Conservation (phyloP, 805 yeast species). For the Ogataea angusta region DNA sequence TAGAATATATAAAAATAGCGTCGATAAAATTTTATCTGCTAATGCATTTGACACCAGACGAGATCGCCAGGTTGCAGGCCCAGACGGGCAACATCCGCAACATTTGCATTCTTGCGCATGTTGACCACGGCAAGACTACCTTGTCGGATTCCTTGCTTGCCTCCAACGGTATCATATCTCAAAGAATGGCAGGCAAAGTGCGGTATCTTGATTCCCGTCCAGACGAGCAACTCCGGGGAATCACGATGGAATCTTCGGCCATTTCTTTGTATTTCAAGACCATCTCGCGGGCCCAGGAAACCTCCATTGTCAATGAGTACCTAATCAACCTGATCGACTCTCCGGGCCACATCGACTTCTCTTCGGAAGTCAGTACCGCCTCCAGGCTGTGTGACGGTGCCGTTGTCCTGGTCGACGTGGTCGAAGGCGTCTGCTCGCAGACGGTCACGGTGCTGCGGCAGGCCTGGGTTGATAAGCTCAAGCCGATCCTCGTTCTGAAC, state of each 20-base stretch:
- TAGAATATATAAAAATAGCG: slow-evolving; percentile 1
- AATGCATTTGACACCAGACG: slow-evolving; percentile 60
- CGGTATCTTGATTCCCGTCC: slow-evolving; percentile 89
- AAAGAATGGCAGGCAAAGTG: slow-evolving; percentile 91
- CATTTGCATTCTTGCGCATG: slow-evolving; percentile 95
- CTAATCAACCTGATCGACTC: slow-evolving; percentile 91
- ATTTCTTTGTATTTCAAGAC: slow-evolving; percentile 88
- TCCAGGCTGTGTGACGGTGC: slow-evolving; percentile 97
- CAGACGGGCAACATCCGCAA: slow-evolving; percentile 73
- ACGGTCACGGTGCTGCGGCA: slow-evolving; percentile 93
- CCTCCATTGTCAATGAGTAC: slow-evolving; percentile 60
- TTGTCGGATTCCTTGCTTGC: slow-evolving; percentile 89
- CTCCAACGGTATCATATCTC: slow-evolving; percentile 94
- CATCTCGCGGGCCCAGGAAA: slow-evolving; percentile 34
- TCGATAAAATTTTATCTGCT: slow-evolving; percentile 8
- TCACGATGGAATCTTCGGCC: slow-evolving; percentile 97
- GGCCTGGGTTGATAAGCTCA: slow-evolving; percentile 90
- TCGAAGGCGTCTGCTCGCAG: slow-evolving; percentile 98
- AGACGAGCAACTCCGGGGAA: slow-evolving; percentile 94
- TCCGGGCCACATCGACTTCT: slow-evolving; percentile 98
- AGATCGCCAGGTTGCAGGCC: slow-evolving; percentile 63
- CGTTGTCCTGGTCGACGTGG: slow-evolving; percentile 90
- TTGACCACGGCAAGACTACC: slow-evolving; percentile 97
- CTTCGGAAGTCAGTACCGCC: slow-evolving; percentile 94
- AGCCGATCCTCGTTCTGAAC: slow-evolving; percentile 84